Percentiles rank a stretch among this genome's conserved stretches.
Evolutionary conservation across 1,284 basidiomycete genomes (phyloP).

Genomic region (Acaromyces ingoldii): DNA sequence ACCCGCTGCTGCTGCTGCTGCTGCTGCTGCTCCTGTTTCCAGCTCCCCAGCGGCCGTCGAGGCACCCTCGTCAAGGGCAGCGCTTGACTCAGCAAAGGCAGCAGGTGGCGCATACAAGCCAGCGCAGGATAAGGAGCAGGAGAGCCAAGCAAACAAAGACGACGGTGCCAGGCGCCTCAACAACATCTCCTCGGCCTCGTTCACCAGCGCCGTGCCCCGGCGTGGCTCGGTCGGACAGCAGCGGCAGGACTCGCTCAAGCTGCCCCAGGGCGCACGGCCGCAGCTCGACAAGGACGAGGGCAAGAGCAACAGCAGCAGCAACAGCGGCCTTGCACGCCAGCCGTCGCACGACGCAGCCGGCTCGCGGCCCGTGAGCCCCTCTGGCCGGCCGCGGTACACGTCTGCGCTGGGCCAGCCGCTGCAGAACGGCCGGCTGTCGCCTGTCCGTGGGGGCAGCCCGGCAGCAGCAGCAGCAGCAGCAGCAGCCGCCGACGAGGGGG

Average conservation of each 20-base stretch:
- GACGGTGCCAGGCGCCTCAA: conserved; percentile 6
- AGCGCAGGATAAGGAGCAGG: not conserved
- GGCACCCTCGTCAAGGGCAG: too few relatives aligned
- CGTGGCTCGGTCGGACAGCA: too few relatives aligned
- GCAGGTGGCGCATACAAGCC: not conserved
- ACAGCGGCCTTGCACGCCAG: not conserved
- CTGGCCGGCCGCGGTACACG: conserved; percentile 32
- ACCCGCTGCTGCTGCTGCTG: not conserved
- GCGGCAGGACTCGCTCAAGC: too few relatives aligned
- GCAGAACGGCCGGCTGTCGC: conserved; percentile 18
- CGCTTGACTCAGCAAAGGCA: not conserved
- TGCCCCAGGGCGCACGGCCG: conserved; percentile 16
- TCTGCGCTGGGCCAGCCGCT: conserved; percentile 34
- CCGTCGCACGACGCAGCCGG: conserved; percentile 9
- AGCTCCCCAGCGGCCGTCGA: too few relatives aligned
- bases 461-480: not conserved
- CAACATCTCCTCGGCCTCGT: conserved; percentile 19
- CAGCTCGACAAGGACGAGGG: conserved; percentile 19
- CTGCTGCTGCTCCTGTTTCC: not conserved
- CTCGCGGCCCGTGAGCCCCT: conserved; percentile 19
- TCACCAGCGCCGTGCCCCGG: conserved; percentile 21
- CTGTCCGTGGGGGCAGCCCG: conserved; percentile 7
- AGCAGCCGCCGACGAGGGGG: not conserved
- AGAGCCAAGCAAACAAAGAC: not conserved
- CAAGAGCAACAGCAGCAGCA: conserved; percentile 10